A percentile compares a stretch with the other conserved stretches of the same genome.
Evolutionary conservation across 2,329 filamentous ascomycete genomes (phyloP).

Genomic region (Penicillium nordicum): DNA sequence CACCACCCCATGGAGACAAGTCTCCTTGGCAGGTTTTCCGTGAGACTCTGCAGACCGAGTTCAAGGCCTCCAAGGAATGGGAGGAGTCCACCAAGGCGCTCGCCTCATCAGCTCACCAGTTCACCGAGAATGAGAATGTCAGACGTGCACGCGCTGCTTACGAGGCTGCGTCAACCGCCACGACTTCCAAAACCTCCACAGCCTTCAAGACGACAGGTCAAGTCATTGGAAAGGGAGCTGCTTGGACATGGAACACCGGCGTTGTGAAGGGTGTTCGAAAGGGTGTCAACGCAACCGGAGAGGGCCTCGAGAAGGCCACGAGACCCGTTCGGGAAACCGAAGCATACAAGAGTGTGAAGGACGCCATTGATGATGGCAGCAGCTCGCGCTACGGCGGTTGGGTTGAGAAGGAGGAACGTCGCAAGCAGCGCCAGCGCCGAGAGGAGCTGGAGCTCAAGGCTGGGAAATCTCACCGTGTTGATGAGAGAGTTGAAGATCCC

Average conservation of each 20-base stretch:
- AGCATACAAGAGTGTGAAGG: constrained; percentile 88
- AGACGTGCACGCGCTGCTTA: constrained; percentile 83
- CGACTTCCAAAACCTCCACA: constrained; percentile 71
- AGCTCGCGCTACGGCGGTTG: constrained; percentile 95
- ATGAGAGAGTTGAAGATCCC: constrained; percentile 76
- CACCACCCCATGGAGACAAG: constrained; percentile 96
- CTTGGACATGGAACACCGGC: constrained; percentile 95
- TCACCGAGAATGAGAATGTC: constrained; percentile 88
- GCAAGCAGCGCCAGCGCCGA: constrained; percentile 69
- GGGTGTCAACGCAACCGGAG: constrained; percentile 79
- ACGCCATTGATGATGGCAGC: constrained; percentile 95
- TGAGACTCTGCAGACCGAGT: constrained; percentile 90
- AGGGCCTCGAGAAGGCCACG: constrained; percentile 89
- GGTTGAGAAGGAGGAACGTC: constrained; percentile 92
- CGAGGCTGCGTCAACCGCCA: constrained; percentile 77
- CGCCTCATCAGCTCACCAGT: constrained; percentile 81
- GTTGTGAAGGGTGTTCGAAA: constrained; percentile 88
- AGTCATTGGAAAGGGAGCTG: constrained; percentile 82
- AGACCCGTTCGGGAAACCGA: constrained; percentile 91
- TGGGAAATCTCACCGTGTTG: constrained; percentile 47
- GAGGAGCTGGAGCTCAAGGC: constrained; percentile 60
- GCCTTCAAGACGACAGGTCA: constrained; percentile 82
- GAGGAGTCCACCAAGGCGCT: constrained; percentile 97
- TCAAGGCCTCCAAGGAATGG: constrained; percentile 98
- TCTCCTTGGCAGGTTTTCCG: constrained; percentile 98